Base-by-base conservation (phyloP, 2,329 filamentous ascomycete species). In the Alternaria postmessia region DNA sequence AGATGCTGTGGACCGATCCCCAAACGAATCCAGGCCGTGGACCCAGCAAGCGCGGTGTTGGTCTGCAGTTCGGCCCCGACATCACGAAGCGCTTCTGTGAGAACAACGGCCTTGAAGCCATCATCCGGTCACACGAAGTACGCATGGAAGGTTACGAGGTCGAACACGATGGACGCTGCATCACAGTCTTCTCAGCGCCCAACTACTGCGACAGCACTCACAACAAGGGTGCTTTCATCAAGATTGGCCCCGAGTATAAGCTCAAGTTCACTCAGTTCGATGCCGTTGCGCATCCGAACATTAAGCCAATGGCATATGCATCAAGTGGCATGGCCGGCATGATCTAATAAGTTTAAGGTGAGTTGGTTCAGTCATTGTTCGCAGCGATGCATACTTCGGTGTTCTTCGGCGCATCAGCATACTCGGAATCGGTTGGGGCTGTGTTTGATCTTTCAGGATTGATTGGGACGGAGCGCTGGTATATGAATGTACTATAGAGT, bases 101-200 rank as follows among this genome's bases (percentile, higher is more conserved):
- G 72, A 93, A 90, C 81, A 99, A 99, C 80, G 92, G 92, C 0
- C 86, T 99, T 41, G 91, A 97, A 66, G 95, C 95, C 46, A 91
- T 99, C 66, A 99, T 99, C 72, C 91, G 95, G 71, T 97, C 93
- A 75, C 95, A 99, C 81, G 95, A 99, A 79, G 95, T 99, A 28
- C 89, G 95, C 71, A 99, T 99, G 95, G 94, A 95, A 62, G 95
- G 95, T n/a, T 99, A 98, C 75, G 94, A 99, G 78, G 91, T 97
- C 68, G 94, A 99, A 84, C 95, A 99, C 78, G 91, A 95, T 71
- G 95, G 94, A 66, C 90, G 88, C 71, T 99, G 95, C 78, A 97
- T 99, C 71, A 99, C 95, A 89, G 95, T 99, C 70, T 99, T 99
- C 84, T 98, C 94, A 41, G 95, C 95, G 26, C 95, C 95, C 39